These are phyloP conservation scores for Jacaranda copaia DNA, from an alignment of 257 asterid genomes.

Conservation along the genomic window DNA sequence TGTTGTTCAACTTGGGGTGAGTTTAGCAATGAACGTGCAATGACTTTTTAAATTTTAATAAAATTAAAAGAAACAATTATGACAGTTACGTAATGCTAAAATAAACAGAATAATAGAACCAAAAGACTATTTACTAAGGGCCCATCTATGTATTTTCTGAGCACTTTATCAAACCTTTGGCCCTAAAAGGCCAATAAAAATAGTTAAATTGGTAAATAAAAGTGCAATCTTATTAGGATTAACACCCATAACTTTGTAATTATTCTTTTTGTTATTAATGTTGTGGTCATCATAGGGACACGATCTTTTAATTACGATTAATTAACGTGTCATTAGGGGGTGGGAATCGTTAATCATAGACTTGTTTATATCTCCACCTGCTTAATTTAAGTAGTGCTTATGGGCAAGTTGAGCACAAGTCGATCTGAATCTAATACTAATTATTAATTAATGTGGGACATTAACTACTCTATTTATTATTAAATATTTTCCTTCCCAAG, in stretches of 20 bases:
- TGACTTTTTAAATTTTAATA: not conserved
- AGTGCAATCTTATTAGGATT: slow-evolving; percentile 52
- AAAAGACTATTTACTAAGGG: not conserved
- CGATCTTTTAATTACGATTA: slow-evolving; percentile 9
- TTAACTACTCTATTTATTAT: not conserved
- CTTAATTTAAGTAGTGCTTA: slow-evolving; percentile 30
- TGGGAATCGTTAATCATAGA: slow-evolving; percentile 11
- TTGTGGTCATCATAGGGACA: slow-evolving; percentile 17
- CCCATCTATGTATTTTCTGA: not conserved
- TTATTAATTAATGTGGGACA: not conserved
- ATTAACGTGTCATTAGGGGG: slow-evolving; percentile 28
- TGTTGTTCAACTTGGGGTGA: not conserved
- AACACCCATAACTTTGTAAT: slow-evolving; percentile 39
- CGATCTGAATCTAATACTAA: not conserved
- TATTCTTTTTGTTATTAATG: slow-evolving; percentile 17
- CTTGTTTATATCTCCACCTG: slow-evolving; percentile 34
- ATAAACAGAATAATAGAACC: not conserved
- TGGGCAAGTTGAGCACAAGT: slow-evolving; percentile 1
- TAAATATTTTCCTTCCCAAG: no score
- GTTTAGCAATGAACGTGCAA: not conserved
- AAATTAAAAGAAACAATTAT: slow-evolving; percentile 7
- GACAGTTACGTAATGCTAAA: not conserved
- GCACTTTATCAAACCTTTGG: slow-evolving; percentile 19
- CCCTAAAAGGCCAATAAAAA: slow-evolving; percentile 17
- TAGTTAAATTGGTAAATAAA: slow-evolving; percentile 25